Evolutionary conservation across 805 yeast genomes (phyloP).

Genomic region (Candida sanyiensis): DNA sequence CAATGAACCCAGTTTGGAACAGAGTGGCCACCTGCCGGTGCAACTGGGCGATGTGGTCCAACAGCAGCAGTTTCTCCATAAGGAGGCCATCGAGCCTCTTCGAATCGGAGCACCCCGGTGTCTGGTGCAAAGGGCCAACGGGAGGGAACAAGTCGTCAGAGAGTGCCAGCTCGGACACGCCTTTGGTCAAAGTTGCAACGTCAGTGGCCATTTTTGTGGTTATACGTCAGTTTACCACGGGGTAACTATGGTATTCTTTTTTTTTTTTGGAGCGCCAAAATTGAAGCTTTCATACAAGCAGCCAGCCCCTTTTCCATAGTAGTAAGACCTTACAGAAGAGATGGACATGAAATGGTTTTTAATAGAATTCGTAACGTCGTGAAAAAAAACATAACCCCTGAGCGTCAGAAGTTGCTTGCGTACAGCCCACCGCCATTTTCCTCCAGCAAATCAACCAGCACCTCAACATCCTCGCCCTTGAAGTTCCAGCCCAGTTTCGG

Average conservation of each 20-base stretch:
- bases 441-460: constrained; percentile 63
- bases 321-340: too few relatives aligned
- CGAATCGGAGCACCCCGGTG: neutral
- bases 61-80: constrained; percentile 7
- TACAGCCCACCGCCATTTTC: constrained; percentile 76
- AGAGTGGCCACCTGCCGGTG: constrained; percentile 4
- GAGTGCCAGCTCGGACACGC: constrained; percentile 1
- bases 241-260: too few relatives aligned
- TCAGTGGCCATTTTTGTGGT: constrained; percentile 5
- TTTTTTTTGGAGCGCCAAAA: too few relatives aligned
- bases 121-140: neutral
- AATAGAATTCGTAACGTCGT: constrained; percentile 12
- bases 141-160: constrained; percentile 16
- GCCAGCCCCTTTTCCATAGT: too few relatives aligned
- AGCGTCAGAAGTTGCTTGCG: constrained; percentile 33
- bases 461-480: constrained; percentile 51
- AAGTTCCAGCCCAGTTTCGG: constrained; percentile 85
- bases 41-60: constrained; percentile 13
- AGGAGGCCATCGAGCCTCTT: neutral
- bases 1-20: constrained; percentile 31
- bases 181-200: neutral
- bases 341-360: too few relatives aligned
- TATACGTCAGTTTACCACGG: too few relatives aligned
- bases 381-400: neutral
- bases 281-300: too few relatives aligned